Percentiles rank a stretch among this genome's conserved stretches.
These are phyloP conservation scores for Leccinum imitatum DNA, from an alignment of 768 basidiomycete genomes.

Conservation along the genomic window DNA sequence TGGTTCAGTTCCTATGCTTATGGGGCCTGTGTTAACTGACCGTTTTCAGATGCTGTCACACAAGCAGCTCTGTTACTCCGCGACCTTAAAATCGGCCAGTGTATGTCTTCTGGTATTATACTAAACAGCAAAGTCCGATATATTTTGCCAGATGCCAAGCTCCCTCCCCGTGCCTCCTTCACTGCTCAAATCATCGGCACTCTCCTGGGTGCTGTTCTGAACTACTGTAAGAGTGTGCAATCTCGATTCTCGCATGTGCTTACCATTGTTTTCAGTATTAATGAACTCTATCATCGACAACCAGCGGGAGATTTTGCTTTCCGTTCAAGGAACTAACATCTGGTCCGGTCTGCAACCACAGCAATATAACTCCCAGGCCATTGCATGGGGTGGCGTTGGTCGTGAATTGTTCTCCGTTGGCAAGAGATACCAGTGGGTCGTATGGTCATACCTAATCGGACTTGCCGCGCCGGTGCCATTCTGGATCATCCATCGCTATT, in stretches of 20 bases:
- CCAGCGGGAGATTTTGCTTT: constrained; percentile 50
- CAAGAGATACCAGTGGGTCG: constrained; percentile 39
- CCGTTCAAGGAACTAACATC: constrained; percentile 50
- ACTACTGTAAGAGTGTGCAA: constrained; percentile 36
- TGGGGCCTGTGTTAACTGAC: constrained; percentile 9
- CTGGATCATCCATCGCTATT: constrained; percentile 38
- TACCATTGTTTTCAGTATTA: constrained; percentile 40
- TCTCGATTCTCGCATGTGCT: not conserved
- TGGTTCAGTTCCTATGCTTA: constrained; percentile 8
- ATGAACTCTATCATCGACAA: constrained; percentile 59
- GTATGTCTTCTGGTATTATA: constrained; percentile 3
- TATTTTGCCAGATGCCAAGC: constrained; percentile 40
- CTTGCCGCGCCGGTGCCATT: constrained; percentile 40
- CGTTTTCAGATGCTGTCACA: constrained; percentile 46
- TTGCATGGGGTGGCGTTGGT: constrained; percentile 41
- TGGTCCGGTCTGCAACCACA: constrained; percentile 35
- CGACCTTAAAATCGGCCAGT: constrained; percentile 49
- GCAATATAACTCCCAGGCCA: constrained; percentile 33
- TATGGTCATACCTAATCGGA: constrained; percentile 34
- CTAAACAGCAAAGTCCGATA: constrained; percentile 37
- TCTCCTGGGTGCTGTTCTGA: constrained; percentile 49
- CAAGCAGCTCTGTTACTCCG: constrained; percentile 53
- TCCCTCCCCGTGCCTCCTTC: constrained; percentile 65
- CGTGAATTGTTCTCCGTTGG: constrained; percentile 34
- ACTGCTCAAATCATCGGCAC: constrained; percentile 57